phyloP scores from a whole-genome alignment of 441 rosid species.

The Metrosideros polymorpha region DNA sequence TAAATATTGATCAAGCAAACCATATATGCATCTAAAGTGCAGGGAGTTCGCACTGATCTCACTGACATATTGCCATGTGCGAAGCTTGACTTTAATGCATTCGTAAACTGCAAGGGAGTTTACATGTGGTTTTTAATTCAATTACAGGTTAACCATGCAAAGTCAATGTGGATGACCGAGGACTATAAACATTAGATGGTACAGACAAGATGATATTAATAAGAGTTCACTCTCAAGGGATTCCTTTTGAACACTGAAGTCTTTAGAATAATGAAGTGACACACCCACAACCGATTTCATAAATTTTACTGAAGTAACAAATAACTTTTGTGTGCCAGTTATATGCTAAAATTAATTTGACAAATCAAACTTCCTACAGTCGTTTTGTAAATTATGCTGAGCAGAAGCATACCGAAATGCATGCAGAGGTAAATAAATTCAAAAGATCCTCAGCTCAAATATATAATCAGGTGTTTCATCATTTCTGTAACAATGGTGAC shows the following conservation, averaged over 20 bases:
- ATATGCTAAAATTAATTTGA: background rate
- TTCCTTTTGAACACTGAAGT: background rate
- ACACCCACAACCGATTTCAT: background rate
- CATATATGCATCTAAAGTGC: background rate
- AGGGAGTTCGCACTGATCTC: background rate
- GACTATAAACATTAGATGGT: background rate
- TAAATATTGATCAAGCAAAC: background rate
- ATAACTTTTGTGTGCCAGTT: background rate
- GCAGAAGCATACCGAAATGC: background rate
- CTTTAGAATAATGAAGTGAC: background rate
- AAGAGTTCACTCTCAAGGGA: background rate
- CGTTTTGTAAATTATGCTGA: background rate
- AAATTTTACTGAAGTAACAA: background rate
- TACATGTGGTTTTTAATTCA: background rate
- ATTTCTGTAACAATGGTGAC: background rate
- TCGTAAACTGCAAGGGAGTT: background rate
- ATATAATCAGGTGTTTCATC: background rate
- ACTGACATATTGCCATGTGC: background rate
- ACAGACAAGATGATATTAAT: background rate
- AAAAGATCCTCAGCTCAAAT: background rate
- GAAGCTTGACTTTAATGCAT: background rate
- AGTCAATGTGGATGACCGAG: background rate
- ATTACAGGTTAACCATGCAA: background rate
- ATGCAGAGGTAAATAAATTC: background rate
- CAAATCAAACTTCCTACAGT: background rate